Percentiles rank a stretch among this genome's conserved stretches.
phyloP scores from a whole-genome alignment of 176 grass and related monocot species.

The Aegilops speltoides region DNA sequence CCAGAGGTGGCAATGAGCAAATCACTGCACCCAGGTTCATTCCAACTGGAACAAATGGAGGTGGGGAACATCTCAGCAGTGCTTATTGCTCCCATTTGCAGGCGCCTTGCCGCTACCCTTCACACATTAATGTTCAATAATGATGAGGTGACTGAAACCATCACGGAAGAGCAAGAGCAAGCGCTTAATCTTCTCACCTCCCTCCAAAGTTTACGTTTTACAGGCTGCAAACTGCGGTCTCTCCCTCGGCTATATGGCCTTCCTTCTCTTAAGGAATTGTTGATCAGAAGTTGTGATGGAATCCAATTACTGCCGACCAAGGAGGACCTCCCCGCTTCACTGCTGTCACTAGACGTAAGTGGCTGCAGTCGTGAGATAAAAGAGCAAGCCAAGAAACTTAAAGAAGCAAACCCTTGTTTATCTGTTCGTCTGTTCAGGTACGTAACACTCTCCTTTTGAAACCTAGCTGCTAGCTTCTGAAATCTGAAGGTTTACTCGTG shows the following conservation, averaged over 20 bases:
- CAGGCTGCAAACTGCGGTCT: not conserved
- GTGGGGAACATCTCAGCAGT: not conserved
- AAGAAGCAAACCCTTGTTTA: too few relatives aligned
- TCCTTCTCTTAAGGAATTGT: not conserved
- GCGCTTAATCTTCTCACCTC: not conserved
- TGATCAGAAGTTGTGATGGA: accelerated
- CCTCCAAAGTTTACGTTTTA: not conserved
- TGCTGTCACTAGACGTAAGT: not conserved
- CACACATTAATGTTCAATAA: accelerated
- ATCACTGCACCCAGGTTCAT: not conserved
- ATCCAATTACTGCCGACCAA: not conserved
- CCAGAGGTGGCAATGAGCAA: not conserved
- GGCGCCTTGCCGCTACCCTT: not conserved
- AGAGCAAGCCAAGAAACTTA: too few relatives aligned
- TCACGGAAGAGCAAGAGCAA: not conserved
- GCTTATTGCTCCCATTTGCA: not conserved
- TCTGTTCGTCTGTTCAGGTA: too few relatives aligned
- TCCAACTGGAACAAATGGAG: not conserved
- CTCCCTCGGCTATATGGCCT: not conserved
- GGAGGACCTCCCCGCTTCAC: not conserved
- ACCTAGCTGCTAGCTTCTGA: too few relatives aligned
- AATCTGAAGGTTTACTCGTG: not conserved
- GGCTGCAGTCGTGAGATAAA: too few relatives aligned
- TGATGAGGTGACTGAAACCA: not conserved
- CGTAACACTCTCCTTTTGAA: too few relatives aligned